These are phyloP conservation scores for Yamadazyma diddensiae DNA, from an alignment of 1,139 yeast genomes.

Conservation along the genomic window DNA sequence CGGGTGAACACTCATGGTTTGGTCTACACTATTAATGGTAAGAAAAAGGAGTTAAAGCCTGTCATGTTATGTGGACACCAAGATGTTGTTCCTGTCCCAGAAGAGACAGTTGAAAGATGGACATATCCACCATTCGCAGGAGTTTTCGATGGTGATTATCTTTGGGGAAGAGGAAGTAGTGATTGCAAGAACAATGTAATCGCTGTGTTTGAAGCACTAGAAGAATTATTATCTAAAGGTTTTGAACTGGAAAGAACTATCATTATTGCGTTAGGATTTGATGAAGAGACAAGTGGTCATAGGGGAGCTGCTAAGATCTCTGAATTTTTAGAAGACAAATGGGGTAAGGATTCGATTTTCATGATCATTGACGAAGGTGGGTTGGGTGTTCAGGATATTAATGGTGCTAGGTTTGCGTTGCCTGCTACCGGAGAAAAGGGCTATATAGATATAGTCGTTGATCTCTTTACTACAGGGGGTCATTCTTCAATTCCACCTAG, in stretches of 20 bases:
- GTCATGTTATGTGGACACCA: conserved; percentile 71
- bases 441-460: conserved; percentile 29
- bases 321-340: conserved; percentile 27
- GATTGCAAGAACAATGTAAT: conserved; percentile 43
- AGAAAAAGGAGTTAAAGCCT: conserved; percentile 54
- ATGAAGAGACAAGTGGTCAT: conserved; percentile 38
- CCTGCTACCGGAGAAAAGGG: conserved; percentile 46
- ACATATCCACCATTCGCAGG: conserved; percentile 69
- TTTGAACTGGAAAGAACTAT: conserved; percentile 35
- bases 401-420: conserved; percentile 30
- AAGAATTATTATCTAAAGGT: conserved; percentile 27
- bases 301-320: conserved; percentile 33
- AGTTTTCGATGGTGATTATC: conserved; percentile 53
- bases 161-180: conserved; percentile 42
- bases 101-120: conserved; percentile 59
- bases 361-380: conserved; percentile 41
- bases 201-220: conserved; percentile 38
- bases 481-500: conserved; percentile 47
- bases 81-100: conserved; percentile 81
- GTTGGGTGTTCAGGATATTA: conserved; percentile 25
- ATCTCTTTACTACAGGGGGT: conserved; percentile 43
- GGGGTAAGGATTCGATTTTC: conserved; percentile 34
- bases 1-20: conserved; percentile 66
- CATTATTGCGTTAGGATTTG: conserved; percentile 44
- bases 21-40: conserved; percentile 65